These are phyloP conservation scores for Neofusicoccum parvum DNA, from an alignment of 2,329 filamentous ascomycete species.

Conservation along the genomic window DNA sequence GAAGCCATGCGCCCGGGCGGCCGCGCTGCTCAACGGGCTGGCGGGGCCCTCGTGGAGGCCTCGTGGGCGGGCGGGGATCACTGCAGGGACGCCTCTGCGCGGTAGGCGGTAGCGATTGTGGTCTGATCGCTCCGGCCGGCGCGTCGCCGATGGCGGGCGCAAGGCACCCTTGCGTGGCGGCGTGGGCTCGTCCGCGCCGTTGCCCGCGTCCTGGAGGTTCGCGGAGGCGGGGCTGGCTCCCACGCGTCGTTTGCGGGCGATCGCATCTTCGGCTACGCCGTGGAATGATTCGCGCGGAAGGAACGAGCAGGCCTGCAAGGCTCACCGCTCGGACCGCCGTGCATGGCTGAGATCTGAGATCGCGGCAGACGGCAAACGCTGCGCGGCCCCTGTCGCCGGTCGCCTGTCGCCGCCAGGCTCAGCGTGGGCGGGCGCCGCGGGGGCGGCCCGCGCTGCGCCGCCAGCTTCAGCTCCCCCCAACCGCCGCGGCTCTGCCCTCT, in stretches of 20 bases:
- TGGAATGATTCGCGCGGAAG: constrained; percentile 11
- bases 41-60: neutral
- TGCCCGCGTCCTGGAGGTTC: neutral
- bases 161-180: constrained; percentile 15
- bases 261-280: constrained; percentile 13
- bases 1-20: neutral
- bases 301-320: constrained; percentile 1
- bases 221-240: neutral
- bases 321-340: constrained; percentile 12
- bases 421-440: neutral
- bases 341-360: constrained; percentile 16
- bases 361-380: constrained; percentile 11
- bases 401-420: neutral
- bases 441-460: neutral
- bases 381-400: neutral
- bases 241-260: neutral
- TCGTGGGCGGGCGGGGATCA: constrained; percentile 4
- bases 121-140: neutral
- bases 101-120: neutral
- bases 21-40: neutral
- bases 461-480: neutral
- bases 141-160: neutral
- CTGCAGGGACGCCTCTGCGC: constrained; percentile 2
- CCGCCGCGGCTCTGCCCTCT: neutral
- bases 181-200: neutral